Percentiles rank a stretch among this genome's conserved stretches.
phyloP scores from a whole-genome alignment of 148 eudicot genomes.

The Rhododendron molle region DNA sequence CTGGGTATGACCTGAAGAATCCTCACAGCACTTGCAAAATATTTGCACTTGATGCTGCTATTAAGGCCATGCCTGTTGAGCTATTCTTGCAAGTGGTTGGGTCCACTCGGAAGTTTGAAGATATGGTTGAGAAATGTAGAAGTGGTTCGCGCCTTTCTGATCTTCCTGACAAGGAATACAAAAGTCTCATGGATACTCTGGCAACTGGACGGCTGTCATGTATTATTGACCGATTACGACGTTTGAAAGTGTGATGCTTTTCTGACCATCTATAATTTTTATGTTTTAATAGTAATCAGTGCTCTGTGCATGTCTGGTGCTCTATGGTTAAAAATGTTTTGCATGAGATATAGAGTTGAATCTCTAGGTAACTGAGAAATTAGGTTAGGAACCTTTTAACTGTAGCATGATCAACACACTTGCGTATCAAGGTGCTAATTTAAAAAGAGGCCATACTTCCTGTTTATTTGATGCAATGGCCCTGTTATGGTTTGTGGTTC shows the following conservation, averaged over 20 bases:
- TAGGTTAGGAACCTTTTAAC: neutral
- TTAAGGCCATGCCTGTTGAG: constrained; percentile 91
- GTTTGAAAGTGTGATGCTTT: constrained; percentile 58
- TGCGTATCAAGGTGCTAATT: neutral
- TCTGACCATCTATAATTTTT: neutral
- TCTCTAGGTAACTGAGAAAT: neutral
- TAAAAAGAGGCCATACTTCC: neutral
- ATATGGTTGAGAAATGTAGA: constrained; percentile 73
- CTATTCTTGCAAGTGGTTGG: constrained; percentile 85
- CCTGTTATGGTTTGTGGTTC: neutral
- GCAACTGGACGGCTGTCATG: constrained; percentile 76
- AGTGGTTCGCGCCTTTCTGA: constrained; percentile 70
- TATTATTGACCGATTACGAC: constrained; percentile 71
- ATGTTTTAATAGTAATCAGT: neutral
- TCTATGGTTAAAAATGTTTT: neutral
- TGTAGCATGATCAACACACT: neutral
- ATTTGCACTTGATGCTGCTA: constrained; percentile 57
- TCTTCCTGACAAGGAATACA: constrained; percentile 70
- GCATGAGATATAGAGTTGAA: neutral
- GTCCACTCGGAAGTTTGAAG: constrained; percentile 55
- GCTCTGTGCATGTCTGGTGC: neutral
- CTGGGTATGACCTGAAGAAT: constrained; percentile 47
- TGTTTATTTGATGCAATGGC: neutral
- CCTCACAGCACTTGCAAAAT: constrained; percentile 75
- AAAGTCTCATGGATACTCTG: constrained; percentile 61